Evolutionary conservation across 495 filamentous ascomycete species (phyloP).

Genomic region (Penicillium coprophilum): DNA sequence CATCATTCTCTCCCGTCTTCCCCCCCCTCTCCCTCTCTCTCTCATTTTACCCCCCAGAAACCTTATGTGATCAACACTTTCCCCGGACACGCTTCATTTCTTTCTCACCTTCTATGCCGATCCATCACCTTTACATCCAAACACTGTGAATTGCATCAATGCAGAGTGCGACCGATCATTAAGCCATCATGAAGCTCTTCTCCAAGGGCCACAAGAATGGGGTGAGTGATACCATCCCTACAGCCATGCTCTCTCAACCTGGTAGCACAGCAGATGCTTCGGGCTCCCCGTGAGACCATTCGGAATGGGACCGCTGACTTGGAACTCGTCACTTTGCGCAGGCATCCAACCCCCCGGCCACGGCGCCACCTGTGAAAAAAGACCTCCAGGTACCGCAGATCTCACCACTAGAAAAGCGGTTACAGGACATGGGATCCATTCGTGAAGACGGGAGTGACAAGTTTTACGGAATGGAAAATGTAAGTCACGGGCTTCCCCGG

Average conservation of each 20-base stretch:
- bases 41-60: slow-evolving; percentile 9
- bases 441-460: slow-evolving; percentile 92
- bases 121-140: slow-evolving; percentile 2
- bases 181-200: slow-evolving; percentile 46
- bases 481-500: slow-evolving; percentile 46
- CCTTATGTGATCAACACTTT: slow-evolving; percentile 8
- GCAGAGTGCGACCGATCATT: slow-evolving; percentile 29
- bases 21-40: background rate
- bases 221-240: slow-evolving; percentile 30
- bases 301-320: slow-evolving; percentile 18
- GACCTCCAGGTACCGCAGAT: slow-evolving; percentile 65
- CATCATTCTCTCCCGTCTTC: slow-evolving; percentile 4
- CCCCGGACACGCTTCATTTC: background rate
- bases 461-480: slow-evolving; percentile 98
- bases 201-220: slow-evolving; percentile 42
- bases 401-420: slow-evolving; percentile 79
- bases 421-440: slow-evolving; percentile 75
- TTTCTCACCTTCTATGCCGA: slow-evolving; percentile 15
- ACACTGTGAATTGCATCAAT: slow-evolving; percentile 28
- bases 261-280: slow-evolving; percentile 20
- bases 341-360: slow-evolving; percentile 45
- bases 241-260: slow-evolving; percentile 18
- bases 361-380: slow-evolving; percentile 60
- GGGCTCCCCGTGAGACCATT: slow-evolving; percentile 18
- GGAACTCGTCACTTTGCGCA: slow-evolving; percentile 18